Base-by-base conservation (phyloP, 208 protist species). In the Polymyxa betae region DNA sequence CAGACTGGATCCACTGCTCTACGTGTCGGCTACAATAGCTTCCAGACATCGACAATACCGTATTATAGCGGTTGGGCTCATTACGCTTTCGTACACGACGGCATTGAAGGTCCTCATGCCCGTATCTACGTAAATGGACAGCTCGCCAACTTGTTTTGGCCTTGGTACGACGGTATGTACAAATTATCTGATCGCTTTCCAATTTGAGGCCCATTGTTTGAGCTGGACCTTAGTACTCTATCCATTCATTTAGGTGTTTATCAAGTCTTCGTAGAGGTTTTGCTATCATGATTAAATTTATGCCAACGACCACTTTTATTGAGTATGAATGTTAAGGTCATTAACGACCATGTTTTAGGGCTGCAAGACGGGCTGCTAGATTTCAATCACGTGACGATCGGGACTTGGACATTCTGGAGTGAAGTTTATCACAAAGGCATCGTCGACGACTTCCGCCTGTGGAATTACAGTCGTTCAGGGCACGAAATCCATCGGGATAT, bases 381-480 rank as follows among this genome's bases (percentile, higher is more conserved):
- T 29, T 66, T 32, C 54, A 66, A 66, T 29, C 54, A 66, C 54
- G 29, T 66, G 20, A 16, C 29, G 54, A 29, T 66, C 54, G 54
- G 54, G 20, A 32, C 20, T 29, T 66, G 54, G 54, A 66, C 20
- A 16, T 66, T 66, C 54, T 66, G 54, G 54, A 66, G 54, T 29
- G 54, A 66, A 29, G 54, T 66, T 29, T 66, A 66, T 29, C 54
- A 66, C 54, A 16, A 29, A 16, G 54, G 54, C 54, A 66, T 66
- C 54, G 29, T 66, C 54, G 54, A 66, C 54, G 54, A 66, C 54
- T 29, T 66, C 20, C 54, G 54, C 54, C 54, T 66, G 54, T 66
- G 54, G 54, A 66, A 66, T 66, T 29, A 29, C 54, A 66, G 54
- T 29, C 54, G 54, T 16, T 66, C 54, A 29, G 54, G 54, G 20